Conservation (phyloP, 257 asterid genomes). For the Dorcoceras hygrometricum region DNA sequence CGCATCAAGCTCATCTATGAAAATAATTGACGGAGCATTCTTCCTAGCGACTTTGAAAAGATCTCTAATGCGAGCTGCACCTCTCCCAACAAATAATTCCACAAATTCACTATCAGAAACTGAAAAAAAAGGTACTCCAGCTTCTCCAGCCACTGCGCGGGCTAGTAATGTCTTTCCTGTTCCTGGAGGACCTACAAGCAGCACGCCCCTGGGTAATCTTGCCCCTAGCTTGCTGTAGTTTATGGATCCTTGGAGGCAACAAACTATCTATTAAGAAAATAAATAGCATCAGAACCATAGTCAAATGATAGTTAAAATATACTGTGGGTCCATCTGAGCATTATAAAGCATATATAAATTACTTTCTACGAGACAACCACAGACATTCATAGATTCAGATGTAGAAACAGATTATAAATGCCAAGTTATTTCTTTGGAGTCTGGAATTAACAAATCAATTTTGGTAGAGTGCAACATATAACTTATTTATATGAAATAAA, state of each 20-base stretch:
- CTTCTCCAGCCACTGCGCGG: constrained; percentile 99
- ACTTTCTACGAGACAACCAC: too few relatives aligned
- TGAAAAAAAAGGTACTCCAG: constrained; percentile 89
- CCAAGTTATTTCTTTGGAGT: not conserved
- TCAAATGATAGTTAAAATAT: not conserved
- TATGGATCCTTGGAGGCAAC: constrained; percentile 84
- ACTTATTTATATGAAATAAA: not conserved
- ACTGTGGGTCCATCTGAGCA: too few relatives aligned
- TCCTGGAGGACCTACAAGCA: constrained; percentile 99
- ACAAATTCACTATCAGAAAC: constrained; percentile 99
- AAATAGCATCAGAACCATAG: constrained; percentile 10
- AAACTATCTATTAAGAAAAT: constrained; percentile 55
- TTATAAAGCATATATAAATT: too few relatives aligned
- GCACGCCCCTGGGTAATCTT: constrained; percentile 86
- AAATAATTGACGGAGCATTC: constrained; percentile 88
- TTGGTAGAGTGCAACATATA: not conserved
- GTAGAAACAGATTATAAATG: not conserved
- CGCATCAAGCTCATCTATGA: constrained; percentile 95
- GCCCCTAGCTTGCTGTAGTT: constrained; percentile 94
- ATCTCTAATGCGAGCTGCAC: constrained; percentile 94
- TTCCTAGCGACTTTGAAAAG: constrained; percentile 85
- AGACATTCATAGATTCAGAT: too few relatives aligned
- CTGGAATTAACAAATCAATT: not conserved
- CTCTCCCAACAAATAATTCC: constrained; percentile 93
- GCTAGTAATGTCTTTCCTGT: constrained; percentile 93